Percentiles rank a stretch among this genome's conserved stretches.
Evolutionary conservation across 441 rosid species (phyloP).

Genomic region (Metrosideros polymorpha): DNA sequence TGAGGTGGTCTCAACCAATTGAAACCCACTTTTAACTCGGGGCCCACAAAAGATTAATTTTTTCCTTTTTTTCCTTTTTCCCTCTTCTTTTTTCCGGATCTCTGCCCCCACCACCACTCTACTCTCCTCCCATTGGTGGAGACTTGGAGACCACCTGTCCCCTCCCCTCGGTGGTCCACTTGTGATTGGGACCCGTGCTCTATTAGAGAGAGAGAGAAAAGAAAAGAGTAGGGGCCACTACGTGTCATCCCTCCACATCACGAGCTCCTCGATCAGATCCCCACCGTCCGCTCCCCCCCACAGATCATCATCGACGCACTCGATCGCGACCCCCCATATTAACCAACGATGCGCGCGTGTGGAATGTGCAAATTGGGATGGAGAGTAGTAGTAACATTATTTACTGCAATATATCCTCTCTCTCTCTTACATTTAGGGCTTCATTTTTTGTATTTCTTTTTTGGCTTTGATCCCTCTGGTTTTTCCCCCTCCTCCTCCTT

Average conservation of each 20-base stretch:
- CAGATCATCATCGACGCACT: neutral
- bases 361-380: neutral
- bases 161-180: neutral
- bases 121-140: neutral
- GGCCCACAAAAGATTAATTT: neutral
- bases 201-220: too few species aligned
- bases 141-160: neutral
- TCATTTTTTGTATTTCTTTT: neutral
- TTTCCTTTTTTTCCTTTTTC: neutral
- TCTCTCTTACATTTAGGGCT: neutral
- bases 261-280: conserved; percentile 10
- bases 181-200: neutral
- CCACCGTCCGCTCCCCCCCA: conserved; percentile 9
- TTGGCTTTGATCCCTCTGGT: too few species aligned
- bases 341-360: neutral
- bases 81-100: neutral
- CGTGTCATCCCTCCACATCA: conserved; percentile 11
- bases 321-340: neutral
- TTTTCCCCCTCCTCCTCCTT: neutral
- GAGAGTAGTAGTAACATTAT: neutral
- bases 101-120: neutral
- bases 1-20: neutral
- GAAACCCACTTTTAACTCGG: neutral
- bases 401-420: neutral
- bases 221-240: neutral